Evolutionary conservation across 768 basidiomycete genomes (phyloP), one percentile per base, ranked within the genome.

Genomic region (Megacollybia marginata): DNA sequence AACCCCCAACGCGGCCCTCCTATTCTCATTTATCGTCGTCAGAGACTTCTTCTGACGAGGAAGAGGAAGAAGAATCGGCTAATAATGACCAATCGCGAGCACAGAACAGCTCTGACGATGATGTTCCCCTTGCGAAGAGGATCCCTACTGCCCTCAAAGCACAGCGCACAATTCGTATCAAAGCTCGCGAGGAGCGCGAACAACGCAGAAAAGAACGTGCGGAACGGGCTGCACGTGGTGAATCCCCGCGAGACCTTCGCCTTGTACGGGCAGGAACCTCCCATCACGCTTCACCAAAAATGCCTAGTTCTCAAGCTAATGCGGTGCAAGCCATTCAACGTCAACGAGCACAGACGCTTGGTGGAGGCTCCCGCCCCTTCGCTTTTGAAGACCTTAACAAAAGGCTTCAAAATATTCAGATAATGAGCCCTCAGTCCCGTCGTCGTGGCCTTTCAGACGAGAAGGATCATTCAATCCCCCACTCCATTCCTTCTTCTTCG

Each of bases 91-190:
- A 43, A 35, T 16, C 33, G 35, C 48, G 49, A 2, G 58, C 65
- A 5, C 56, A 56, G 31, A 45, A 57, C 23, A 28, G 23, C 15
- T 54, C 57, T 11, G 62, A 88, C 48, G 92, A 95, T 61, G 85
- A 95, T 56, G 71, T 92, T 1, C 92, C 92, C 1, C 74, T 95
- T 13, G 92, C 91, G 2, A 81, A 79, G 54, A 74, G 83, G 31
- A 89, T 92, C 48, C 92, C 92, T 4, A 84, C 82, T 1, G 92
- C 92, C 4, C 66, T 95, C 51, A 77, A 73, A 3, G 92, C 90
- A 9, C 92, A 95, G 59, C 82, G 79, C 57, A 82, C 85, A 5
- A 88, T 95, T 48, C 78, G 88, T 16, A 71, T 73, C 42, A 78
- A 89, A 60, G 80, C 88, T 19, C 74, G 74, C 34, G 80, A 85